Evolutionary conservation across 2,329 filamentous ascomycete species (phyloP).

Genomic region (Fusarium siculi): DNA sequence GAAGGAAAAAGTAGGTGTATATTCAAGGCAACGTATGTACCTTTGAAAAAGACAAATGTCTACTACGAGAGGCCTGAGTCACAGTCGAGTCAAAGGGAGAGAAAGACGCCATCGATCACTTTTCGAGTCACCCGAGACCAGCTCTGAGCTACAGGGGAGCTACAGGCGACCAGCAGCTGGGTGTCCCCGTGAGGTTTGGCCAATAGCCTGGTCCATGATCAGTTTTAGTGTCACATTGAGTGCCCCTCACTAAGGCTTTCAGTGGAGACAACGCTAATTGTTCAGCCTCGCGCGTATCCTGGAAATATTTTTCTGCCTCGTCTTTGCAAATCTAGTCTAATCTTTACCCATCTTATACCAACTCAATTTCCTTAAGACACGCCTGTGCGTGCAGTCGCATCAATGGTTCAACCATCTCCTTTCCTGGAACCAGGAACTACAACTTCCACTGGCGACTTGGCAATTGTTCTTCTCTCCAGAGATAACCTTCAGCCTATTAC

Average conservation of each 20-base stretch:
- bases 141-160: slow-evolving; percentile 24
- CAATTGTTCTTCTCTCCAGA: slow-evolving; percentile 88
- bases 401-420: slow-evolving; percentile 68
- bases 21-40: slow-evolving; percentile 5
- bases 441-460: slow-evolving; percentile 74
- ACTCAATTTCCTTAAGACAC: neutral
- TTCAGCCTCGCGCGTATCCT: slow-evolving; percentile 33
- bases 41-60: slow-evolving; percentile 33
- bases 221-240: slow-evolving; percentile 10
- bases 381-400: slow-evolving; percentile 16
- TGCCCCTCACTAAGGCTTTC: slow-evolving; percentile 37
- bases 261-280: slow-evolving; percentile 26
- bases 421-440: slow-evolving; percentile 78
- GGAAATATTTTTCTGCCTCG: slow-evolving; percentile 38
- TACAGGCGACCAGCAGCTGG: slow-evolving; percentile 1
- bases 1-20: slow-evolving; percentile 27
- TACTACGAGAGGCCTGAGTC: slow-evolving; percentile 33
- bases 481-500: slow-evolving; percentile 84
- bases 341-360: neutral
- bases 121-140: slow-evolving; percentile 22
- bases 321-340: slow-evolving; percentile 6
- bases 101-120: slow-evolving; percentile 34
- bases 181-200: slow-evolving; percentile 10
- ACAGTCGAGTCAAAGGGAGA: slow-evolving; percentile 37
- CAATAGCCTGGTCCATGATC: slow-evolving; percentile 28